A percentile compares a stretch with the other conserved stretches of the same genome.
These are phyloP conservation scores for Hypoxylon subgilvum DNA, from an alignment of 495 filamentous ascomycete species.

Conservation along the genomic window DNA sequence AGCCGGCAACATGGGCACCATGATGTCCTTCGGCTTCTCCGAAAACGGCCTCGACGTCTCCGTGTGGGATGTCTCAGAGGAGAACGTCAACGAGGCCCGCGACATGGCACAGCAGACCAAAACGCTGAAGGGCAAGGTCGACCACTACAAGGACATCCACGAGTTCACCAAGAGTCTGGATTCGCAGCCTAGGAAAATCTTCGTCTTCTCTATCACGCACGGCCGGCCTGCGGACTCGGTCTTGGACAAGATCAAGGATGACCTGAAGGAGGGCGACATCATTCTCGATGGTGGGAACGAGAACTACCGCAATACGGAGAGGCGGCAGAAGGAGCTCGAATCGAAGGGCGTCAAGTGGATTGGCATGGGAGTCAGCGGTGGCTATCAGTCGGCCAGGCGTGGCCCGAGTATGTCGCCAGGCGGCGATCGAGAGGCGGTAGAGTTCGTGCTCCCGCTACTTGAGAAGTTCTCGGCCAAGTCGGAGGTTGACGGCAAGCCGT, in stretches of 20 bases:
- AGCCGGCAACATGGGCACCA: slow-evolving; percentile 29
- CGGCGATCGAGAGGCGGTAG: slow-evolving; percentile 63
- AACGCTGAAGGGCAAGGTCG: slow-evolving; percentile 25
- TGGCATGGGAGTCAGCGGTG: slow-evolving; percentile 72
- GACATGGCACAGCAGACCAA: slow-evolving; percentile 24
- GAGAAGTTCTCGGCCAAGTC: slow-evolving; percentile 45
- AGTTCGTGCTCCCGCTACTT: slow-evolving; percentile 68
- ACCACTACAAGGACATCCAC: slow-evolving; percentile 29
- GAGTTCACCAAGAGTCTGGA: slow-evolving; percentile 26
- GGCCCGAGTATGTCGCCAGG: slow-evolving; percentile 71
- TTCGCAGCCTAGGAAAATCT: slow-evolving; percentile 48
- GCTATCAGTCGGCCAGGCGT: slow-evolving; percentile 69
- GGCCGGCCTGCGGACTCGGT: slow-evolving; percentile 66
- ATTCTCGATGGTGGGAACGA: slow-evolving; percentile 78
- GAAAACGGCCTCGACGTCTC: slow-evolving; percentile 30
- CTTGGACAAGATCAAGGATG: slow-evolving; percentile 60
- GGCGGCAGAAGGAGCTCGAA: slow-evolving; percentile 63
- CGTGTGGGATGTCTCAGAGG: slow-evolving; percentile 23
- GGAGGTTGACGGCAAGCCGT: slow-evolving; percentile 59
- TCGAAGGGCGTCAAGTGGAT: slow-evolving; percentile 66
- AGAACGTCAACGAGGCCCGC: slow-evolving; percentile 24
- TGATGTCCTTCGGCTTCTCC: slow-evolving; percentile 35
- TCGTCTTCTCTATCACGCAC: slow-evolving; percentile 74
- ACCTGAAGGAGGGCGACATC: slow-evolving; percentile 67
- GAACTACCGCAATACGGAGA: slow-evolving; percentile 70